Base-by-base conservation (phyloP, 1,284 basidiomycete genomes). In the Apiotrichum akiyoshidainum region DNA sequence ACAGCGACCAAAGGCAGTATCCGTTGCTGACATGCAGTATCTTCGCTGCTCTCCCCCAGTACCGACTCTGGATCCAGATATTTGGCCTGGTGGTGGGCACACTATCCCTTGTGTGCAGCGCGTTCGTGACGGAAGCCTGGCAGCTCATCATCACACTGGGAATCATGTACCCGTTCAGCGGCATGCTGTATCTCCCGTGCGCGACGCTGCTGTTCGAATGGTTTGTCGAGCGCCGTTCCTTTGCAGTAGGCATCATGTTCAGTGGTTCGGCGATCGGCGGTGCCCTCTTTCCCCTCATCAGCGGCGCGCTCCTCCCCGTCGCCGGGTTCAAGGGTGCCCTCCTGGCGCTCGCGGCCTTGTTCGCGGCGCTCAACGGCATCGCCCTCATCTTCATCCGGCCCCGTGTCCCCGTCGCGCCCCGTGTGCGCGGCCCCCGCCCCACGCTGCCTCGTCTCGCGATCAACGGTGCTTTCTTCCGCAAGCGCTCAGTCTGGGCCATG, bases 301-400 rank as follows among this genome's bases (percentile, higher is more conserved):
- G 76, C 26, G 57, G 60, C 45, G 67, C 64, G 8, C 66, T 78
- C 1, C 63, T 79, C 11, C 41, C 54, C 10, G 22, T 53, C 13
- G 71, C 75, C 46, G 76, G 76, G 3, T 78, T 76, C 69, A 71
- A 70, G 46, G 64, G 68, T 11, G 70, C 74, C 0, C 74, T 78
- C 68, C 63, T 73, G 13, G 54, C 67, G 9, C 57, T 79, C 8
- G 74, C 68, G 1, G n/a, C 72, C 12, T 69, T 61, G 1, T 73
- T 70, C 48, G 59, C 57, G 19, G 41, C 68, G 6, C 45, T 75
- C 12, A 68, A 68, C 17, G 55, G 54, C 11, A 45, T 67, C 5
- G 64, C 68, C 13, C 59, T 78, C n/a, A 57, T 71, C 8, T 69
- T 72, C 31, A 70, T 76, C 56, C 68, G 68, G 39, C 60, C 69